Base-by-base conservation (phyloP, 1,284 basidiomycete genomes). In the Bjerkandera adusta region DNA sequence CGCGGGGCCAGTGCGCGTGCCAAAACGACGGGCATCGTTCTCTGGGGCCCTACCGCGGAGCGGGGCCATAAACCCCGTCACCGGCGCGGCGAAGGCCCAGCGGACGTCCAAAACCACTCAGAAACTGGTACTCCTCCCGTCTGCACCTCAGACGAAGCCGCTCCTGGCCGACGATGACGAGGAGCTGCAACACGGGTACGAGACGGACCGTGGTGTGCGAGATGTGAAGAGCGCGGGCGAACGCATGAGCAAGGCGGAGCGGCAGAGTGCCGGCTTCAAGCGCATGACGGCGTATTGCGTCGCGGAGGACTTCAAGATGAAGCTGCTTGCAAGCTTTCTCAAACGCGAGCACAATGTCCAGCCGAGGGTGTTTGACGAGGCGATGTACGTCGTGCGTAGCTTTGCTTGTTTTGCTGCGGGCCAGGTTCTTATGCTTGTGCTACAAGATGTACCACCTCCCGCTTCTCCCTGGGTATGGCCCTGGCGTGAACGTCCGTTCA, bases 371-470 rank as follows among this genome's bases (percentile, higher is more conserved):
- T 97, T 92, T 60, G 94, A 97, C 62, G 94, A 97, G 66, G 94
- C 93, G 2, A 71, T 93, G 53, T 97, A 95, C 68, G 89, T 85
- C 40, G 91, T 94, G 53, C 68, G 88, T 80, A 25, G 33, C 16
- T 35, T 35, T 25, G 36, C 29, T 30, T 34, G 30, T 42, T 11
- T 55, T 36, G 36, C 20, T 21, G 47, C 22, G 34, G 13, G 45
- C 38, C 24, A 40, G 13, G 36, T 46, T 21, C 34, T 40, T 34
- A 43, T 29, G 43, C 20, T 43, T 40, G 24, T 45, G 32, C 52
- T n/a, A n/a, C n/a, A n/a, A 89, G 91, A 86, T 92, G 68, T 97
- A 97, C 60, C 89, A 93, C 61, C 77, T 96, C 1, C 94, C 94
- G 0, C 73, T 97, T 1, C 75, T 97, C 4, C 92, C 94, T 3